Evolutionary conservation across 257 asterid species (phyloP).

Genomic region (Solanum ahanhuiri): DNA sequence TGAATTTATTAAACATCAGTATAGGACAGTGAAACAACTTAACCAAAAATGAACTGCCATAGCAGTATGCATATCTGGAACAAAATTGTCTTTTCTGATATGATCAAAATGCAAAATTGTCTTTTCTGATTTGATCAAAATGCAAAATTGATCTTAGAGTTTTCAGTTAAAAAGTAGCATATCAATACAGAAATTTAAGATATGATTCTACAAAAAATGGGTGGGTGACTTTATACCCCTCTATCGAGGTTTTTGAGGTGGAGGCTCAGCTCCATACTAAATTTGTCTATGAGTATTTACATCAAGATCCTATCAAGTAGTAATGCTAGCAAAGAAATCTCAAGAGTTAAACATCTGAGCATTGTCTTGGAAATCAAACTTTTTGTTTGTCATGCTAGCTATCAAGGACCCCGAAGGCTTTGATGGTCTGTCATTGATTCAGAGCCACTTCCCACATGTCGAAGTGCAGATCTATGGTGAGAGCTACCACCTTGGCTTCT

Average conservation of each 20-base stretch:
- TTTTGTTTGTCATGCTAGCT: neutral
- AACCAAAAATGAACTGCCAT: neutral
- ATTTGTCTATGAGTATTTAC: conserved; percentile 2
- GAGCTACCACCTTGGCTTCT: conserved; percentile 5
- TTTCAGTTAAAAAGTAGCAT: neutral
- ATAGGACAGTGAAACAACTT: neutral
- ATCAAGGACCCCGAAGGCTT: neutral
- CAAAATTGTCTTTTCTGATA: neutral
- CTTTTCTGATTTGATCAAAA: neutral
- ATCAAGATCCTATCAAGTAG: conserved; percentile 2
- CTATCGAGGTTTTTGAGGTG: neutral
- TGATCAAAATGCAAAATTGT: neutral
- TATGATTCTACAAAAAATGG: neutral
- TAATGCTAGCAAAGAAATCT: neutral
- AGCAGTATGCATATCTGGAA: neutral
- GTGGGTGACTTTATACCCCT: neutral
- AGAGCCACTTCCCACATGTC: neutral
- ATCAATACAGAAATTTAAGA: neutral
- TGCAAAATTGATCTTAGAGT: neutral
- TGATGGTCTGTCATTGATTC: neutral
- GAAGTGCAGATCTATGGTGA: neutral
- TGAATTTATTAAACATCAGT: neutral
- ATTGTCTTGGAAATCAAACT: neutral
- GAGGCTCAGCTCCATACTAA: neutral
- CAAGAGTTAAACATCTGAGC: neutral